Percentiles rank a stretch among this genome's conserved stretches.
These are phyloP conservation scores for Beta macrorhiza DNA, from an alignment of 179 eudicot species.

Conservation along the genomic window DNA sequence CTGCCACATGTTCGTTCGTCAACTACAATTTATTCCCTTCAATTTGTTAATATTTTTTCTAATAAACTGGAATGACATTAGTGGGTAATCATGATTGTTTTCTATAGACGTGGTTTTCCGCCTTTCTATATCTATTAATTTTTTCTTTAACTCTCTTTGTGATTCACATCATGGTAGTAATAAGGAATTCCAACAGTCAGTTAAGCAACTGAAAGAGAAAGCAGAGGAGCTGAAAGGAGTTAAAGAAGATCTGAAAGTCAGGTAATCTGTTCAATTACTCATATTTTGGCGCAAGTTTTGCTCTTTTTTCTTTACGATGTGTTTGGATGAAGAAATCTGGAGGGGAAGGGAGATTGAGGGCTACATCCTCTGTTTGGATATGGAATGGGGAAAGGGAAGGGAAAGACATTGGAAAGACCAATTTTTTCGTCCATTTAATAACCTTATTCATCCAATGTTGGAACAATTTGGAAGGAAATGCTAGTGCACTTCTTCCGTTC, in stretches of 20 bases:
- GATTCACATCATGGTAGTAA: constrained; percentile 43
- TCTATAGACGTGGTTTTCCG: not conserved
- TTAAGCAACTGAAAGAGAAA: constrained; percentile 74
- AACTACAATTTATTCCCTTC: not conserved
- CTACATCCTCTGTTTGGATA: not conserved
- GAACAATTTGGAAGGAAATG: not conserved
- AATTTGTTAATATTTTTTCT: not conserved
- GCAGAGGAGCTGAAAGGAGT: constrained; percentile 74
- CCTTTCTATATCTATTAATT: not conserved
- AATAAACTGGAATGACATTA: not conserved
- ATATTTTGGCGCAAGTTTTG: constrained; percentile 1
- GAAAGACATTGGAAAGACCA: not conserved
- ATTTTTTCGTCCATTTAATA: not conserved
- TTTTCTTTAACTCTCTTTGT: constrained; percentile 4
- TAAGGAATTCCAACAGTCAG: constrained; percentile 67
- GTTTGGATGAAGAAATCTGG: not conserved
- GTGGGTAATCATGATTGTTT: not conserved
- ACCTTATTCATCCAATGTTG: not conserved
- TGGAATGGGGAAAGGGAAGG: not conserved
- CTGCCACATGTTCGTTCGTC: not conserved
- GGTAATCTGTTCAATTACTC: constrained; percentile 40
- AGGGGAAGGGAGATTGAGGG: not conserved
- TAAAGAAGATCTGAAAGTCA: constrained; percentile 73
- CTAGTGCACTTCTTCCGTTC: not conserved
- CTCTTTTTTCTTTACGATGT: not conserved